Evolutionary conservation across 2,329 filamentous ascomycete genomes (phyloP).

Genomic region (Colletotrichum sp.): DNA sequence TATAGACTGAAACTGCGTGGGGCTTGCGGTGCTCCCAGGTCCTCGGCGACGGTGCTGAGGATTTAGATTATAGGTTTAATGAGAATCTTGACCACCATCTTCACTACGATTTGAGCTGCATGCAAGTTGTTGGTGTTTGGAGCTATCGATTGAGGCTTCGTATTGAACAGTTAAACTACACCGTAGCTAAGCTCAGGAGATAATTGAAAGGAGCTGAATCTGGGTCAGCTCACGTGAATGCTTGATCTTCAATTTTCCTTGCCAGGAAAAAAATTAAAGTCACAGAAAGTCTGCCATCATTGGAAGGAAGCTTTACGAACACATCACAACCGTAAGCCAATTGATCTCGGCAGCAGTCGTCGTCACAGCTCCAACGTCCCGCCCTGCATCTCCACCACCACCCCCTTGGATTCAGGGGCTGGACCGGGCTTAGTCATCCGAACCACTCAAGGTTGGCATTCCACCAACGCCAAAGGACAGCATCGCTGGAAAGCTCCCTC

Average conservation of each 20-base stretch:
- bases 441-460: slow-evolving; percentile 1
- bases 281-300: no score
- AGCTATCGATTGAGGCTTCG: background rate
- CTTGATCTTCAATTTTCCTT: no score
- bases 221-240: accelerated
- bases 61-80: slow-evolving; percentile 15
- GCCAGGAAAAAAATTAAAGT: no score
- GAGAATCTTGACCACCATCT: background rate
- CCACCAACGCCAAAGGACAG: slow-evolving; percentile 13
- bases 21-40: background rate
- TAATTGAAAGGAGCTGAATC: no score
- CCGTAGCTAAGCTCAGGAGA: no score
- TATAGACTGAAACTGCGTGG: slow-evolving; percentile 18
- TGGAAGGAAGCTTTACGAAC: accelerated
- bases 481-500: slow-evolving; percentile 1
- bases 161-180: no score
- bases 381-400: background rate
- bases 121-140: accelerated
- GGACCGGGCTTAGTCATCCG: slow-evolving; percentile 13
- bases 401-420: slow-evolving; percentile 19
- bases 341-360: accelerated
- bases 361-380: background rate
- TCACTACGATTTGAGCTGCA: background rate
- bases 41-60: background rate
- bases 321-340: background rate